Evolutionary conservation across 2,329 filamentous ascomycete genomes (phyloP).

Genomic region (Westerdykella sp.): DNA sequence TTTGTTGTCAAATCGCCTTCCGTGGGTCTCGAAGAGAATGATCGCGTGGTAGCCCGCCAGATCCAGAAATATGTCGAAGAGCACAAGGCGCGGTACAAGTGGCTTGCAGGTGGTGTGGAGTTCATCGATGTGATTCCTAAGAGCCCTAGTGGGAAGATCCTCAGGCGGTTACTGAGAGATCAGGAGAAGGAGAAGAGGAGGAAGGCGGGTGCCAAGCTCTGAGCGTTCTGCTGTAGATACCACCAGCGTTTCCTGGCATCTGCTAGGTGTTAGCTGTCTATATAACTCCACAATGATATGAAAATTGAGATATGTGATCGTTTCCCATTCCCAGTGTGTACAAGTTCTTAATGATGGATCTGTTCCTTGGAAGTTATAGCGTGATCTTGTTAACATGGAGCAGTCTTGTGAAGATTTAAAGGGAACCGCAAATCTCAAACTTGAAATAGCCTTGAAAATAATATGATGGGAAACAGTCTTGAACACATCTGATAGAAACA

Average conservation of each 20-base stretch:
- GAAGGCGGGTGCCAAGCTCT: constrained; percentile 61
- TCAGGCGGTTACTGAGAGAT: constrained; percentile 62
- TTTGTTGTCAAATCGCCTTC: constrained; percentile 55
- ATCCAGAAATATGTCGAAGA: constrained; percentile 56
- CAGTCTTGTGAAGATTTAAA: too few relatives aligned
- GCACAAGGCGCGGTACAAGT: constrained; percentile 57
- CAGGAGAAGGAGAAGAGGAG: constrained; percentile 64
- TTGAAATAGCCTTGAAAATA: too few relatives aligned
- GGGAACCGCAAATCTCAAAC: too few relatives aligned
- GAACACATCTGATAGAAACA: too few relatives aligned
- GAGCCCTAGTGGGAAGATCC: constrained; percentile 57
- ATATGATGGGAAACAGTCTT: too few relatives aligned
- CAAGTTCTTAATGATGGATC: too few relatives aligned
- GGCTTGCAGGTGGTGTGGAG: constrained; percentile 55
- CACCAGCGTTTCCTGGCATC: background rate
- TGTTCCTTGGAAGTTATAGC: too few relatives aligned
- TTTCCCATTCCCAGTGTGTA: background rate
- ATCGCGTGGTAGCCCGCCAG: constrained; percentile 44
- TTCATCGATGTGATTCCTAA: constrained; percentile 50
- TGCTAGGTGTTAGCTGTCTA: background rate
- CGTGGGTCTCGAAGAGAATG: constrained; percentile 48
- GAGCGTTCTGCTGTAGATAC: constrained; percentile 11
- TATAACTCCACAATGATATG: background rate
- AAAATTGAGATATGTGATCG: background rate
- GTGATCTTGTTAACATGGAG: too few relatives aligned